phyloP scores from a whole-genome alignment of 2,329 filamentous ascomycete species.

The Chrysoporthe deuterocubensis region DNA sequence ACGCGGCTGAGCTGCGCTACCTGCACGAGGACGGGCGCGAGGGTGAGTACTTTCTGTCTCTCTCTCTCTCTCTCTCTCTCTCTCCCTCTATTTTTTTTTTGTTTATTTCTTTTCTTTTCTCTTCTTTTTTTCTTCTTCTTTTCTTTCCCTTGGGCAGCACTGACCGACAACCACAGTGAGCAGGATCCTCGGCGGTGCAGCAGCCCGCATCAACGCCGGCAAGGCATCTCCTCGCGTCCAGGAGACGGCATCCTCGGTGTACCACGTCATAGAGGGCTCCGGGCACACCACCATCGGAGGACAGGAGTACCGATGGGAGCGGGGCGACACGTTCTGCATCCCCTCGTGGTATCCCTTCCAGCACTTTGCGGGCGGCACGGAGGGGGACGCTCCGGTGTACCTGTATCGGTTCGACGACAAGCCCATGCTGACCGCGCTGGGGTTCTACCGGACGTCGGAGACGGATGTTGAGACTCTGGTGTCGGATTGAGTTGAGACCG shows the following conservation, averaged over 20 bases:
- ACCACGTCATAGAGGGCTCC: slow-evolving; percentile 54
- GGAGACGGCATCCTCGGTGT: slow-evolving; percentile 57
- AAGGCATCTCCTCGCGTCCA: slow-evolving; percentile 42
- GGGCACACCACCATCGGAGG: slow-evolving; percentile 48
- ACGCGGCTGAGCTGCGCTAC: slow-evolving; percentile 39
- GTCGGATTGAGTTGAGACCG: slow-evolving; percentile 28
- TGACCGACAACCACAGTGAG: slow-evolving; percentile 40
- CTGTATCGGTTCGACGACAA: slow-evolving; percentile 59
- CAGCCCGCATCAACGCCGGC: slow-evolving; percentile 47
- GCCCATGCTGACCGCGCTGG: slow-evolving; percentile 56
- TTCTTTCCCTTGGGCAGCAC: no score
- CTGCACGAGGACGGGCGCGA: slow-evolving; percentile 36
- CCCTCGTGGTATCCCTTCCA: slow-evolving; percentile 56
- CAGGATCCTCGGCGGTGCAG: slow-evolving; percentile 51
- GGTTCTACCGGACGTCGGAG: slow-evolving; percentile 50
- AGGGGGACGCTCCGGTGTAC: slow-evolving; percentile 44
- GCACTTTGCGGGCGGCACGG: slow-evolving; percentile 45
- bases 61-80: no score
- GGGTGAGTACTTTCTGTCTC: slow-evolving; percentile 31
- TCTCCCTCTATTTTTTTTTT: no score
- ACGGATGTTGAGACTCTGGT: slow-evolving; percentile 46
- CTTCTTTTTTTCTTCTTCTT: no score
- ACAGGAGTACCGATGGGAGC: slow-evolving; percentile 46
- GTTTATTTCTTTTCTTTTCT: no score
- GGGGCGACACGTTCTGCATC: slow-evolving; percentile 59